These are phyloP conservation scores for Aethionema arabicum DNA, from an alignment of 345 rosid species.

Conservation along the genomic window DNA sequence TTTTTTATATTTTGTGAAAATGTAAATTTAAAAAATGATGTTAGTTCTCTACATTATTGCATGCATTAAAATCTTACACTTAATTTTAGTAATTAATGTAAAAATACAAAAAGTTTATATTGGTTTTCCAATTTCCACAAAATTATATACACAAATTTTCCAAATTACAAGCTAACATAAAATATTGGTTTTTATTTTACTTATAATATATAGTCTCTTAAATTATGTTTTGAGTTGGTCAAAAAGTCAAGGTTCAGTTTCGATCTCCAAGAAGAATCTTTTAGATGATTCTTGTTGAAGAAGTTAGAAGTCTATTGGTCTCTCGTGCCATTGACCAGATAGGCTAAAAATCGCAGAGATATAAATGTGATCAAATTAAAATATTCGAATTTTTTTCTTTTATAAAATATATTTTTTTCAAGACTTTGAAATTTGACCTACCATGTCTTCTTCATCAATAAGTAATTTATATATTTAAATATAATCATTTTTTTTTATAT, in stretches of 20 bases:
- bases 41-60: too few species aligned
- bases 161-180: too few species aligned
- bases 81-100: too few species aligned
- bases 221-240: too few species aligned
- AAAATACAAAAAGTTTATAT: too few species aligned
- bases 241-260: slow-evolving; percentile 2
- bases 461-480: neutral
- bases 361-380: slow-evolving; percentile 27
- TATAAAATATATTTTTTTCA: slow-evolving; percentile 7
- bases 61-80: too few species aligned
- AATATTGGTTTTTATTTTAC: too few species aligned
- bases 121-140: too few species aligned
- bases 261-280: slow-evolving; percentile 24
- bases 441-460: neutral
- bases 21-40: too few species aligned
- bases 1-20: too few species aligned
- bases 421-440: slow-evolving; percentile 4
- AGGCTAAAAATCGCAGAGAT: neutral
- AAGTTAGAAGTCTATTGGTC: slow-evolving; percentile 13
- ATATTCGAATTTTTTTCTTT: slow-evolving; percentile 3
- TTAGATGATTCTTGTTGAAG: slow-evolving; percentile 20
- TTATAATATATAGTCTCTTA: too few species aligned
- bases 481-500: neutral
- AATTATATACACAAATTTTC: too few species aligned
- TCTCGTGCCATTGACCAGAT: slow-evolving; percentile 16